Percentiles rank a stretch among this genome's conserved stretches.
Conservation (phyloP, 108 stramenopile genomes). For the Nitzschia inconspicua region DNA sequence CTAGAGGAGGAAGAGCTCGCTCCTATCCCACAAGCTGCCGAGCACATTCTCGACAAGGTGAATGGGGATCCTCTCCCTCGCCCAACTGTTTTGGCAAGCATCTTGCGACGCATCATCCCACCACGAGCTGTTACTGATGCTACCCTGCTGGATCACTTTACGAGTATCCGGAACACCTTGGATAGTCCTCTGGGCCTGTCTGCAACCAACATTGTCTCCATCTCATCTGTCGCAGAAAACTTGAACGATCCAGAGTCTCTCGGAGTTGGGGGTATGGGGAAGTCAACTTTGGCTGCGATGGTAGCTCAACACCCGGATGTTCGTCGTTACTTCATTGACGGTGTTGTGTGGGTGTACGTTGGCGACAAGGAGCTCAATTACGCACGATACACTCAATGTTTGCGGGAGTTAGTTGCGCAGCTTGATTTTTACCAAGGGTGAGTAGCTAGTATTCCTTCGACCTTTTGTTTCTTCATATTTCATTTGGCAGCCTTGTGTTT, state of each 20-base stretch:
- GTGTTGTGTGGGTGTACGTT: conserved; percentile 64
- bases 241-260: conserved; percentile 32
- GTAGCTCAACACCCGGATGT: conserved; percentile 61
- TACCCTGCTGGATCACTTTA: conserved; percentile 32
- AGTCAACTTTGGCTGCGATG: conserved; percentile 74
- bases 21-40: conserved; percentile 41
- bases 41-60: conserved; percentile 52
- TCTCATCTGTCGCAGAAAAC: conserved; percentile 45
- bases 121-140: conserved; percentile 39
- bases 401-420: conserved; percentile 41
- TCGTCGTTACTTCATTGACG: conserved; percentile 51
- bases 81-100: conserved; percentile 28
- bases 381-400: conserved; percentile 46
- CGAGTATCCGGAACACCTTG: conserved; percentile 37
- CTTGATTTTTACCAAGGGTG: conserved; percentile 42
- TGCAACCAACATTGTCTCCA: conserved; percentile 40
- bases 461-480: conserved; percentile 19
- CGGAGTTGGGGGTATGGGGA: conserved; percentile 63
- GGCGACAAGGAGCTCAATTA: conserved; percentile 49
- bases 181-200: conserved; percentile 39
- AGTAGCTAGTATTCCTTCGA: conserved; percentile 5
- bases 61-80: conserved; percentile 47
- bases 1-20: conserved; percentile 36
- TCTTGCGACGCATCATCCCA: conserved; percentile 53
- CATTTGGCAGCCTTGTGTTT: conserved; percentile 7